Conservation (phyloP, 345 rosid genomes). For the Balakata baccata region DNA sequence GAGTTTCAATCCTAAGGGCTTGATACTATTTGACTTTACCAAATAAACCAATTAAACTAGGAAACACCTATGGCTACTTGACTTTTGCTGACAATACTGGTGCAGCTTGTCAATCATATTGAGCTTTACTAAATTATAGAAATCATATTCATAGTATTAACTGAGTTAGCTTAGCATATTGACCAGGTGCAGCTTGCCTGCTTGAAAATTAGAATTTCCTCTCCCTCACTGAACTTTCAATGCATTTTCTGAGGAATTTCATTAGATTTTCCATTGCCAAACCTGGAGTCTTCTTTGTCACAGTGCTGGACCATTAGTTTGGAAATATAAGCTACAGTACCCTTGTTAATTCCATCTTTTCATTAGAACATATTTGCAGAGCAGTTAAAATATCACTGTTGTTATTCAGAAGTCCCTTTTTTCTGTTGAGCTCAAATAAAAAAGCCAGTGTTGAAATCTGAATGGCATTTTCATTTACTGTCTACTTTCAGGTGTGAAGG, state of each 20-base stretch:
- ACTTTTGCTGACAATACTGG: background rate
- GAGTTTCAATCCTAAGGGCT: background rate
- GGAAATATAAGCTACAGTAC: background rate
- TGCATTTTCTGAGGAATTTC: background rate
- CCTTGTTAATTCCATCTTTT: background rate
- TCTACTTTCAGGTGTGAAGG: constrained; percentile 85
- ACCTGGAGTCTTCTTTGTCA: background rate
- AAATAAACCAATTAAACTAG: too few relatives aligned
- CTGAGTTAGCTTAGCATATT: background rate
- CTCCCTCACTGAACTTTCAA: background rate
- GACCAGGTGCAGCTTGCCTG: background rate
- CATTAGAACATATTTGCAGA: background rate
- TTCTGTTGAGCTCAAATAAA: too few relatives aligned
- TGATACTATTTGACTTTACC: too few relatives aligned
- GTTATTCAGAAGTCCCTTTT: background rate
- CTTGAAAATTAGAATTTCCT: background rate
- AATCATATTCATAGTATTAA: background rate
- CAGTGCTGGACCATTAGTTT: background rate
- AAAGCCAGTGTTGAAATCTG: background rate
- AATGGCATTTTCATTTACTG: constrained; percentile 12
- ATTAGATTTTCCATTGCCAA: background rate
- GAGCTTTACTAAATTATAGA: background rate
- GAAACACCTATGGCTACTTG: too few relatives aligned
- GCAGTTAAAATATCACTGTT: background rate
- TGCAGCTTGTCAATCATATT: background rate